Percentiles rank a stretch among this genome's conserved stretches.
Conservation (phyloP, 345 rosid species). For the Eucalyptus microcorys region DNA sequence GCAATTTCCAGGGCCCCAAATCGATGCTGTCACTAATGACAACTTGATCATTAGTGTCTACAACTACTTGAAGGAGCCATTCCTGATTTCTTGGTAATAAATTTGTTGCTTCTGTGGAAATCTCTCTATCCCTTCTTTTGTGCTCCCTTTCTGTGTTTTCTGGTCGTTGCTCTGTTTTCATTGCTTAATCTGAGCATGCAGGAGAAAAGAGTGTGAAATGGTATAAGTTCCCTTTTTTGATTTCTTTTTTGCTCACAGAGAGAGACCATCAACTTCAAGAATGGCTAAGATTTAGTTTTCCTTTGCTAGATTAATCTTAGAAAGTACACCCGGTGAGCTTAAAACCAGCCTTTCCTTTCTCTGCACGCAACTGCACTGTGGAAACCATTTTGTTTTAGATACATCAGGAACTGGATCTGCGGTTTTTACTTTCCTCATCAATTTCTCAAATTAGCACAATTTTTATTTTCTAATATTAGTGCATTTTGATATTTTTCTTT, state of each 20-base stretch:
- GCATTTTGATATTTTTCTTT: background rate
- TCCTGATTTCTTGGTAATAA: slow-evolving; percentile 49
- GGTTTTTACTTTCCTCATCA: background rate
- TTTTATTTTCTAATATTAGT: background rate
- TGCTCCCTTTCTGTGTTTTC: background rate
- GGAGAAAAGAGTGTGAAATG: background rate
- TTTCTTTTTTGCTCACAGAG: background rate
- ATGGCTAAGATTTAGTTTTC: background rate
- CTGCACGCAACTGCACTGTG: background rate
- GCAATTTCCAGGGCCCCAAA: slow-evolving; percentile 71
- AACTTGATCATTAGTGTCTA: slow-evolving; percentile 52
- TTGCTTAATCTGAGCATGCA: background rate
- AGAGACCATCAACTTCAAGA: background rate
- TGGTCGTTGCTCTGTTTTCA: background rate
- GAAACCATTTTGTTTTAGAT: background rate
- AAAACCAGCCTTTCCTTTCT: background rate
- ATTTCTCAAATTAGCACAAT: background rate
- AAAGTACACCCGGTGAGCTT: background rate
- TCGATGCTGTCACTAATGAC: slow-evolving; percentile 54
- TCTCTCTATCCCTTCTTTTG: background rate
- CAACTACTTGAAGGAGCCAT: slow-evolving; percentile 56
- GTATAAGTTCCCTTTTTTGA: background rate
- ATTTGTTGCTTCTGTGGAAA: background rate
- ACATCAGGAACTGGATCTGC: background rate
- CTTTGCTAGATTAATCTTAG: background rate